These are phyloP conservation scores for Tylopilus intermedius DNA, from an alignment of 768 basidiomycete genomes.

Conservation along the genomic window DNA sequence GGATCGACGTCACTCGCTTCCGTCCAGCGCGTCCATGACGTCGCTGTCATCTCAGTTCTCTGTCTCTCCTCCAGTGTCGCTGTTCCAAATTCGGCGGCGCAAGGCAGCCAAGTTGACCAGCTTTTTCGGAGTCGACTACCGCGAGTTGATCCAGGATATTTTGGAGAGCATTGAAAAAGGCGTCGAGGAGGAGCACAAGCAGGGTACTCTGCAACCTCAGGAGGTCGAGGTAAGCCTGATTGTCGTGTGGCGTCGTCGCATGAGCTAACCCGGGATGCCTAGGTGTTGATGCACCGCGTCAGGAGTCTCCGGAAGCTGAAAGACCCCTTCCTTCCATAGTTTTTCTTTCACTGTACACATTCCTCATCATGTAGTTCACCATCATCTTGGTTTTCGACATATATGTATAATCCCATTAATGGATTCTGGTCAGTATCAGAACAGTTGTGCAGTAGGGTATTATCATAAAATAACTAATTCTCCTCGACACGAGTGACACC, in stretches of 20 bases:
- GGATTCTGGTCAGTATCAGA: slow-evolving; percentile 15
- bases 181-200: slow-evolving; percentile 61
- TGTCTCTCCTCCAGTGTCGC: slow-evolving; percentile 33
- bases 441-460: slow-evolving; percentile 10
- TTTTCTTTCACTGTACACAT: slow-evolving; percentile 2
- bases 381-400: slow-evolving; percentile 8
- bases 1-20: slow-evolving; percentile 68
- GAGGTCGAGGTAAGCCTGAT: slow-evolving; percentile 61
- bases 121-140: slow-evolving; percentile 86
- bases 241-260: neutral
- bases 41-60: slow-evolving; percentile 54
- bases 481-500: slow-evolving; percentile 79
- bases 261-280: slow-evolving; percentile 8
- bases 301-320: slow-evolving; percentile 25
- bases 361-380: neutral
- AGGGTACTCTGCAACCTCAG: slow-evolving; percentile 59
- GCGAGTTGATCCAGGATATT: slow-evolving; percentile 70
- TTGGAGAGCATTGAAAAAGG: slow-evolving; percentile 77
- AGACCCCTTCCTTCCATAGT: slow-evolving; percentile 13
- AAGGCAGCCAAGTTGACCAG: slow-evolving; percentile 79
- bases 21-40: slow-evolving; percentile 54
- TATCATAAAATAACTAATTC: slow-evolving; percentile 68
- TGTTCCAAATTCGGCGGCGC: slow-evolving; percentile 66
- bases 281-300: slow-evolving; percentile 47
- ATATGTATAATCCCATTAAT: slow-evolving; percentile 19